Evolutionary conservation across 768 basidiomycete genomes (phyloP), one percentile per base, ranked within the genome.

Genomic region (Mycena galopus): DNA sequence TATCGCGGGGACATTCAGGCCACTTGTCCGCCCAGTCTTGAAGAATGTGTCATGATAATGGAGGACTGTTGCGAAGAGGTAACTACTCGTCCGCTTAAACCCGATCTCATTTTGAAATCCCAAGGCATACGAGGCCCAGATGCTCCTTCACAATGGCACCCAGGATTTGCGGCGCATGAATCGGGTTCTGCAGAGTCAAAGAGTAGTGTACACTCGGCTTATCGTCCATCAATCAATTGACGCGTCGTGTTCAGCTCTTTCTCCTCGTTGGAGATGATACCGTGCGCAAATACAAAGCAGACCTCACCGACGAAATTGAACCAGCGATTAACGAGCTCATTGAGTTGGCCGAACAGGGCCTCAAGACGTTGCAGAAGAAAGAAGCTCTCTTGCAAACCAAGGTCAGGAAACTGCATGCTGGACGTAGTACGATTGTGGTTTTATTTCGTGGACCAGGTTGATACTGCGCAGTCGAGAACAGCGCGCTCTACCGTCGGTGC

Each of bases 61-160:
- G 92, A 94, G 76, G 92, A 94, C 75, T 94, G 93, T 75, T 94
- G 93, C 77, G 91, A 94, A 79, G 92, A 94, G 89, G 82, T 72
- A 29, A n/a, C 33, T 39, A 17, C 19, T 29, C 16, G 30, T 29
- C 47, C 23, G 23, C 50, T n/a, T n/a, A n/a, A 12, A 12, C 55
- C 4, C 7, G 27, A 53, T n/a, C 19, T 44, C 59, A 3, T 53
- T 3, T 58, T 60, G 61, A 51, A 57, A 73, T 57, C 75, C 5
- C 44, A 71, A 94, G 92, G 89, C 90, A 29, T 84, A 88, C 73
- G 92, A 92, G 79, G 90, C 92, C 12, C 92, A 94, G 68, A 84
- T 88, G 33, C 84, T 93, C 16, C 86, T 95, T 3, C 85, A 92
- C 23, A 88, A 90, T 74, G 93, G 93, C 0, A 94, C 92, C 0